Conservation (phyloP, 2,329 filamentous ascomycete species). For the Pseudophaeomoniella oleicola region DNA sequence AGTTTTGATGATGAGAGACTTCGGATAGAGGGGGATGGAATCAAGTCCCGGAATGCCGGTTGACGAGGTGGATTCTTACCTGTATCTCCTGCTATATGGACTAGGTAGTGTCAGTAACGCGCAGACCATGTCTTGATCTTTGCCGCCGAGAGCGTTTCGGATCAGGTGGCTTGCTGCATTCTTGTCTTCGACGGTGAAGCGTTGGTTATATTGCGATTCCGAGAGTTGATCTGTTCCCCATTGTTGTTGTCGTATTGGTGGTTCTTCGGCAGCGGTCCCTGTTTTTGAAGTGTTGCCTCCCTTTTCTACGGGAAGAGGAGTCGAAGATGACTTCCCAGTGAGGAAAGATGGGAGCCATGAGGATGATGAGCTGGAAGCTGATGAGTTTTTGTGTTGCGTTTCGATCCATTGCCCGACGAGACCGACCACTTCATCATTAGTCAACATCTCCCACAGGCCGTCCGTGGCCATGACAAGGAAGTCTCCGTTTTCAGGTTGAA, state of each 20-base stretch:
- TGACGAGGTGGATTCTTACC: slow-evolving; percentile 44
- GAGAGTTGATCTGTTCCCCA: slow-evolving; percentile 69
- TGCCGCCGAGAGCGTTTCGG: slow-evolving; percentile 84
- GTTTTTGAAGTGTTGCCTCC: slow-evolving; percentile 31
- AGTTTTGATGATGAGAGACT: slow-evolving; percentile 5
- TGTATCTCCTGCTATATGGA: slow-evolving; percentile 80
- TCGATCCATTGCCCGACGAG: slow-evolving; percentile 96
- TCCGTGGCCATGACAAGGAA: slow-evolving; percentile 95
- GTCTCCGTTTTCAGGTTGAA: slow-evolving; percentile 78
- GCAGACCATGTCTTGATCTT: slow-evolving; percentile 84
- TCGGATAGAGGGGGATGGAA: not conserved
- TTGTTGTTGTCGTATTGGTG: slow-evolving; percentile 76
- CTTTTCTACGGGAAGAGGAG: slow-evolving; percentile 62
- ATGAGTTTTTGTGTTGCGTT: slow-evolving; percentile 38
- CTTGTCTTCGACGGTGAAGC: slow-evolving; percentile 91
- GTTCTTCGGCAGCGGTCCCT: slow-evolving; percentile 45
- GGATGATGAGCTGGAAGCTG: slow-evolving; percentile 20
- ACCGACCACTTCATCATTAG: slow-evolving; percentile 93
- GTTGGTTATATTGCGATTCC: slow-evolving; percentile 37
- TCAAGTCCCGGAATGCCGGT: not conserved
- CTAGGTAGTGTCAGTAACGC: slow-evolving; percentile 81
- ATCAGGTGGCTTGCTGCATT: slow-evolving; percentile 94
- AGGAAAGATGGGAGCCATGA: slow-evolving; percentile 55
- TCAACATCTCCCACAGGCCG: slow-evolving; percentile 97
- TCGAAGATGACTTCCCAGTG: slow-evolving; percentile 24